Evolutionary conservation across 2,329 filamentous ascomycete species (phyloP).

Genomic region (Apiospora pterosperma): DNA sequence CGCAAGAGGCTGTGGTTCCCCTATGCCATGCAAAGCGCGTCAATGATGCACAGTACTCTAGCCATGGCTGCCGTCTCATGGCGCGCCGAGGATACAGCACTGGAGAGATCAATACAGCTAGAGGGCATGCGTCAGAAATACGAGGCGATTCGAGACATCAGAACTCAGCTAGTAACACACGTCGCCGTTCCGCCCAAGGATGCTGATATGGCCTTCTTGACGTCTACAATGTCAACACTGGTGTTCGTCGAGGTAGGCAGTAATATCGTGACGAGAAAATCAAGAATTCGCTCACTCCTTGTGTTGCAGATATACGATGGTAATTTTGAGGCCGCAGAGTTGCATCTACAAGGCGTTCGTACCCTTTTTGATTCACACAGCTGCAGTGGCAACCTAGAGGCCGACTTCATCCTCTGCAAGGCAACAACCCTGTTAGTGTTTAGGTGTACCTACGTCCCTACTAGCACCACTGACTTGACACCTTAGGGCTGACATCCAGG

Average conservation of each 20-base stretch:
- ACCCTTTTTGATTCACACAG: neutral
- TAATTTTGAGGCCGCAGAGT: constrained; percentile 4
- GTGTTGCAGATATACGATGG: constrained; percentile 1
- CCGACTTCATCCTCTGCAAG: constrained; percentile 5
- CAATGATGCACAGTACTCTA: constrained; percentile 12
- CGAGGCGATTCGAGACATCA: constrained; percentile 8
- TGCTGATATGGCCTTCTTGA: neutral
- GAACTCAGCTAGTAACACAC: neutral
- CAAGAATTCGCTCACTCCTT: neutral
- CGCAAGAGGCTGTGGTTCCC: constrained; percentile 8
- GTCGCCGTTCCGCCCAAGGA: neutral
- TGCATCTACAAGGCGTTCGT: neutral
- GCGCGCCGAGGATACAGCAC: constrained; percentile 6
- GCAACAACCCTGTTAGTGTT: neutral
- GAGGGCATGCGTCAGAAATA: constrained; percentile 12
- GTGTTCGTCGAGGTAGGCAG: constrained; percentile 8
- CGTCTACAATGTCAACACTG: constrained; percentile 11
- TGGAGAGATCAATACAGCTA: constrained; percentile 6
- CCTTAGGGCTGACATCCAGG: neutral
- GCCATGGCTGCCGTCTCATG: constrained; percentile 9
- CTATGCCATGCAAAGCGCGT: constrained; percentile 9
- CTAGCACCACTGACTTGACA: neutral
- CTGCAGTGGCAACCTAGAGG: neutral
- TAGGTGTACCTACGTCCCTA: neutral
- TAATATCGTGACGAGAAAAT: too few relatives aligned